Evolutionary conservation across 2,329 filamentous ascomycete species (phyloP).

Genomic region (Lasiodiplodia sp.): DNA sequence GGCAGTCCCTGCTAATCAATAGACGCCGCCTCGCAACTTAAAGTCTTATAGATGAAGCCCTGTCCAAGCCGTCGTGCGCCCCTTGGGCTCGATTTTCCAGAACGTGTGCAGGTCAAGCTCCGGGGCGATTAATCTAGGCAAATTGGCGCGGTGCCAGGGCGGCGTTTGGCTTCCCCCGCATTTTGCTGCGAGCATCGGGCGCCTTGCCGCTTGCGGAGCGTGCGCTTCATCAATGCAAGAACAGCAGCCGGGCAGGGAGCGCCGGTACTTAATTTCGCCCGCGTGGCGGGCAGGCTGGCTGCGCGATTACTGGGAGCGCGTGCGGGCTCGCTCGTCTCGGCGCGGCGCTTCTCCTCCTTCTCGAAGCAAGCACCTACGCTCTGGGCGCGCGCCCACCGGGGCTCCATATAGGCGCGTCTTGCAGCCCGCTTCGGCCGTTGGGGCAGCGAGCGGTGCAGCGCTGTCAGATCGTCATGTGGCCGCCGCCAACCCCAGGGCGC

Average conservation of each 20-base stretch:
- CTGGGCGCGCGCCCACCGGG: neutral
- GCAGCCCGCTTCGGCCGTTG: neutral
- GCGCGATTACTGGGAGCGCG: neutral
- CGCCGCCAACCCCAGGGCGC: slow-evolving; percentile 15
- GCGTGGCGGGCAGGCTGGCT: neutral
- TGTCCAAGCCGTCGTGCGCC: neutral
- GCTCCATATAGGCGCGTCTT: too few species aligned
- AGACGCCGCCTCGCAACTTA: neutral
- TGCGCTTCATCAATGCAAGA: slow-evolving; percentile 13
- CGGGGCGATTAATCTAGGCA: slow-evolving; percentile 20
- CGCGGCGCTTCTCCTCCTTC: neutral
- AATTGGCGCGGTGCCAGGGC: slow-evolving; percentile 23
- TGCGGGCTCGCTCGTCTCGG: slow-evolving; percentile 6
- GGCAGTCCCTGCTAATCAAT: slow-evolving; percentile 25
- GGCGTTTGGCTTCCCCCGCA: slow-evolving; percentile 17
- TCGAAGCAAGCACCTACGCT: neutral
- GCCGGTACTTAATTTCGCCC: slow-evolving; percentile 25
- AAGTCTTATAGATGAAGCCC: slow-evolving; percentile 27
- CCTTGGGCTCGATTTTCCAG: slow-evolving; percentile 8
- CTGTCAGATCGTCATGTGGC: slow-evolving; percentile 29
- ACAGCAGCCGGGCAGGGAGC: slow-evolving; percentile 5
- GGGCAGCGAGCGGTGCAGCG: slow-evolving; percentile 6
- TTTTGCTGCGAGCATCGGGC: slow-evolving; percentile 22
- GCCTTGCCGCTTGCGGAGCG: slow-evolving; percentile 21
- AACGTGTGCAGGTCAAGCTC: neutral